A percentile compares a stretch with the other conserved stretches of the same genome.
Conservation (phyloP, 2,329 filamentous ascomycete species). For the Thermoascus crustaceus region DNA sequence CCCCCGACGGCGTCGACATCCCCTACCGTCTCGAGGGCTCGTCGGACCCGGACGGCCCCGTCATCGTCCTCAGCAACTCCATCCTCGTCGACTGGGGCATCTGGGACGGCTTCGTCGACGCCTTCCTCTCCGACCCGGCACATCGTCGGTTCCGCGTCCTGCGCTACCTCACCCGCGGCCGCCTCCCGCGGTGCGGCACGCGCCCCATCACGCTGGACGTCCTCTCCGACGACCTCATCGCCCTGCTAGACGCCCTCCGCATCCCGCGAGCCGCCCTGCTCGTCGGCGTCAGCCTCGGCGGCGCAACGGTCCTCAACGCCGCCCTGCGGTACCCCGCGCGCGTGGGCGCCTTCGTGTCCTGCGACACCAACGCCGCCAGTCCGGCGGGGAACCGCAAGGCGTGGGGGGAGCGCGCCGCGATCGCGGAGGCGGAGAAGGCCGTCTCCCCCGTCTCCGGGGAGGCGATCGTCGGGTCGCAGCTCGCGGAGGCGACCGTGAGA, state of each 20-base stretch:
- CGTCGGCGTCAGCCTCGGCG: slow-evolving; percentile 73
- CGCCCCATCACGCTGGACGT: slow-evolving; percentile 39
- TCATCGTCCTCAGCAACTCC: slow-evolving; percentile 70
- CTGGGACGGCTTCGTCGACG: slow-evolving; percentile 66
- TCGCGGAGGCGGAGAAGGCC: slow-evolving; percentile 52
- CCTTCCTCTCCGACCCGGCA: slow-evolving; percentile 47
- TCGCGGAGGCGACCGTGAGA: slow-evolving; percentile 63
- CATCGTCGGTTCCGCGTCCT: slow-evolving; percentile 61
- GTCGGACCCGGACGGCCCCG: slow-evolving; percentile 56
- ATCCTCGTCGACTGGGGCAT: slow-evolving; percentile 70
- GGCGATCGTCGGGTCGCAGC: slow-evolving; percentile 50
- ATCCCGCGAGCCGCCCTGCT: slow-evolving; percentile 58
- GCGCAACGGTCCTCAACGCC: slow-evolving; percentile 66
- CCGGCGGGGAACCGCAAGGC: slow-evolving; percentile 67
- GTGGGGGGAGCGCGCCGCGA: slow-evolving; percentile 66
- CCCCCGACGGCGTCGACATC: slow-evolving; percentile 59
- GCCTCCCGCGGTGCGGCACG: slow-evolving; percentile 37
- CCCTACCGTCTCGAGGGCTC: slow-evolving; percentile 71
- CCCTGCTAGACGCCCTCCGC: slow-evolving; percentile 60
- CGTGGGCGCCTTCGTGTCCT: slow-evolving; percentile 57
- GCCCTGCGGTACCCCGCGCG: slow-evolving; percentile 57
- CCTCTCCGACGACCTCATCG: slow-evolving; percentile 51
- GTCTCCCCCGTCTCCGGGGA: slow-evolving; percentile 40
- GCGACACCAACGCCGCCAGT: slow-evolving; percentile 68
- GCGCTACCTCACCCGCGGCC: slow-evolving; percentile 69